Conservation (phyloP, 305 asterid species). For the Fraxinus sp. region DNA sequence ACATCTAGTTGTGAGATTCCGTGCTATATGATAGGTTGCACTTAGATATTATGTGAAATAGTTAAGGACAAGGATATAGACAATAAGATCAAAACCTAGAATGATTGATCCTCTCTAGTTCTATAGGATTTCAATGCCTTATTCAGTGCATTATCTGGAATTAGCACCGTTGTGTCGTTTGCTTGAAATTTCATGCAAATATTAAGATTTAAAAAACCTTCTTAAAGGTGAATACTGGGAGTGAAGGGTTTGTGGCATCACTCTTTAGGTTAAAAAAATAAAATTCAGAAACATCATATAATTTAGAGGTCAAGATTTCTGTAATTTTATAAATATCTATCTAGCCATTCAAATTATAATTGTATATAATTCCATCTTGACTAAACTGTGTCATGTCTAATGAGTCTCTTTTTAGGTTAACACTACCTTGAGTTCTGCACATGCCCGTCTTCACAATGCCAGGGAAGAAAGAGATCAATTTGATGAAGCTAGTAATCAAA, state of each 20-base stretch:
- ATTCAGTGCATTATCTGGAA: background rate
- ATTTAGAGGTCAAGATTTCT: conserved; percentile 1
- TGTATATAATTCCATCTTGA: conserved; percentile 19
- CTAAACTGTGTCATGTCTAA: conserved; percentile 29
- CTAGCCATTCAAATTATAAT: conserved; percentile 11
- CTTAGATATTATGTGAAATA: background rate
- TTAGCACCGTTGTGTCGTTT: background rate
- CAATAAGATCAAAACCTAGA: background rate
- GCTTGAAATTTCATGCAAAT: background rate
- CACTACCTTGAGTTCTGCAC: conserved; percentile 54
- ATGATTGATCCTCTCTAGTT: background rate
- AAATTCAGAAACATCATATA: background rate
- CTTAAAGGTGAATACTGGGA: background rate
- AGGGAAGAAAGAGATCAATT: conserved; percentile 91
- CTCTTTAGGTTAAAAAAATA: background rate
- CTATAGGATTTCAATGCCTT: background rate
- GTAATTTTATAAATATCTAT: background rate
- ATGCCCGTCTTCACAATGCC: conserved; percentile 71
- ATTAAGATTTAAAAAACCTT: background rate
- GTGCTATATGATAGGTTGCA: background rate
- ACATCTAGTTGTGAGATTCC: background rate
- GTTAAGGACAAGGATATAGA: background rate
- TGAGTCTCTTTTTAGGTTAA: conserved; percentile 56
- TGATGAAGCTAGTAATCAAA: conserved; percentile 76
- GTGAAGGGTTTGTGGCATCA: background rate